These are phyloP conservation scores for Globisporangium nodosum DNA, from an alignment of 352 stramenopile genomes.

Conservation along the genomic window DNA sequence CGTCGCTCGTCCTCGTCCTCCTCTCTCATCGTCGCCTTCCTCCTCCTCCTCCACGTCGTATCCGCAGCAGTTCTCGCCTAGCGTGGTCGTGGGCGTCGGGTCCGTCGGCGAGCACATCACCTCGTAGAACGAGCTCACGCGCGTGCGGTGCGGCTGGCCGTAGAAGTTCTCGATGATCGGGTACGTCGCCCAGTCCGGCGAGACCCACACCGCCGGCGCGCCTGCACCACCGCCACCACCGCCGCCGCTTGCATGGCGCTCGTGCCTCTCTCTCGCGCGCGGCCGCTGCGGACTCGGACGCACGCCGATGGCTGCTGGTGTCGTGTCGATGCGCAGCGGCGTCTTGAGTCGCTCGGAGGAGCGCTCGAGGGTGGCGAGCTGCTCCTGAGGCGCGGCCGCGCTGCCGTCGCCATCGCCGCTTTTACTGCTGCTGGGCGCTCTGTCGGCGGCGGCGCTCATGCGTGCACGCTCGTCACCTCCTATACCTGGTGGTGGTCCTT, in stretches of 20 bases:
- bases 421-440: too few relatives aligned
- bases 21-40: constrained; percentile 15
- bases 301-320: not conserved
- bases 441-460: too few relatives aligned
- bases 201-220: constrained; percentile 65
- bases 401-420: too few relatives aligned
- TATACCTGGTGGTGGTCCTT: not conserved
- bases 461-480: too few relatives aligned
- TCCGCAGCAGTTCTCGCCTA: constrained; percentile 50
- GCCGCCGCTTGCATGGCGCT: not conserved
- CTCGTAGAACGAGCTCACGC: constrained; percentile 75
- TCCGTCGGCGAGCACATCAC: constrained; percentile 77
- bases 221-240: constrained; percentile 1
- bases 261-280: not conserved
- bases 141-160: constrained; percentile 31
- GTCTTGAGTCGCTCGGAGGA: not conserved
- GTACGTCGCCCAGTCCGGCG: constrained; percentile 62
- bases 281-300: constrained; percentile 3
- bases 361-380: too few relatives aligned
- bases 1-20: not conserved
- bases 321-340: constrained; percentile 9
- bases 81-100: constrained; percentile 44
- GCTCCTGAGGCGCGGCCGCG: too few relatives aligned
- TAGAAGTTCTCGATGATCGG: constrained; percentile 83
- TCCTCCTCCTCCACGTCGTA: constrained; percentile 28